Conservation (phyloP, 768 basidiomycete species). For the Lactarius vividus region DNA sequence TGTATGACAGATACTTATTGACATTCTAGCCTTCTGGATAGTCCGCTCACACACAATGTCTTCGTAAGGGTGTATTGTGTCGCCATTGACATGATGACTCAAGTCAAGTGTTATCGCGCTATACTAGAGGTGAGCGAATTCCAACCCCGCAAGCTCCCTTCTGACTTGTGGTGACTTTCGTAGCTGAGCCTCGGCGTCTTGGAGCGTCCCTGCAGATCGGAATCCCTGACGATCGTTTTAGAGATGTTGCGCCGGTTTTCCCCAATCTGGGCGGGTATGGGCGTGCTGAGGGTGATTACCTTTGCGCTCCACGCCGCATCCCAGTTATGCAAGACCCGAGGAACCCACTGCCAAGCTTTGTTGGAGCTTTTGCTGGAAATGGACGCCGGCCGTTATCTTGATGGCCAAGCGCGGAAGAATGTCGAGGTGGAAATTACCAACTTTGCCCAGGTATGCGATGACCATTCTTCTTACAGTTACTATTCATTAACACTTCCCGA, state of each 20-base stretch:
- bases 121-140: constrained; percentile 57
- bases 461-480: neutral
- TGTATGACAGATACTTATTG: neutral
- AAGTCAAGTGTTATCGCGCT: constrained; percentile 61
- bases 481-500: constrained; percentile 20
- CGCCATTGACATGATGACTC: constrained; percentile 57
- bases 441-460: constrained; percentile 55
- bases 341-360: constrained; percentile 62
- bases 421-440: constrained; percentile 57
- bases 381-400: constrained; percentile 58
- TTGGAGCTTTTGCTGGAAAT: constrained; percentile 63
- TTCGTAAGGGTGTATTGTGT: constrained; percentile 57
- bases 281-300: constrained; percentile 53
- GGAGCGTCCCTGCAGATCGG: constrained; percentile 48
- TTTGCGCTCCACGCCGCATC: constrained; percentile 60
- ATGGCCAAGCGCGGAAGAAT: constrained; percentile 53
- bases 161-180: neutral
- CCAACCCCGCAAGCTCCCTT: neutral
- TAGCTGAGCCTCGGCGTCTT: constrained; percentile 45
- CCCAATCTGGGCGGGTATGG: constrained; percentile 77
- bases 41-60: constrained; percentile 17
- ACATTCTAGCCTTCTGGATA: constrained; percentile 13
- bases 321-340: constrained; percentile 59
- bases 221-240: constrained; percentile 60
- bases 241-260: constrained; percentile 69